These are phyloP conservation scores for Phoma sp. DNA, from an alignment of 2,329 filamentous ascomycete species.

Conservation along the genomic window DNA sequence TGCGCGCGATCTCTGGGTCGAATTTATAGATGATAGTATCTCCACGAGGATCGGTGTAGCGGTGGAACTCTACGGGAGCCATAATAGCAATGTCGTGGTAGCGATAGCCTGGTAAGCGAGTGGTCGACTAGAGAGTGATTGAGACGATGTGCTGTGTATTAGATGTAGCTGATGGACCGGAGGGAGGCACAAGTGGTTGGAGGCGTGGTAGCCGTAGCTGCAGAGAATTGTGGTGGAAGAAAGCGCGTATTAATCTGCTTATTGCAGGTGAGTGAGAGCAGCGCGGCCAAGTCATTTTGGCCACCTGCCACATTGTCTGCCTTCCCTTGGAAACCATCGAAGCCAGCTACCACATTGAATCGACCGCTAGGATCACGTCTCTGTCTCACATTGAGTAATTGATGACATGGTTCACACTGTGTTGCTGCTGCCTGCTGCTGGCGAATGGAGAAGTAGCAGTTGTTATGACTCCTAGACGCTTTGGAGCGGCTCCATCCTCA, in stretches of 20 bases:
- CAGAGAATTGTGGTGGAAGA: background rate
- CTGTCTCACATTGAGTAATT: no score
- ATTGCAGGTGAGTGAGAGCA: background rate
- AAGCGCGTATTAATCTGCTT: background rate
- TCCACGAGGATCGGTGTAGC: conserved; percentile 21
- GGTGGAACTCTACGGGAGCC: conserved; percentile 19
- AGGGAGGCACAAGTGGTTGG: background rate
- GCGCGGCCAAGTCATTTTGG: no score
- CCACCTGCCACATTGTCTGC: background rate
- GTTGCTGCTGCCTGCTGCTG: conserved; percentile 1
- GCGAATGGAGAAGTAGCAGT: background rate
- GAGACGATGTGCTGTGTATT: background rate
- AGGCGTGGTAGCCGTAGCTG: background rate
- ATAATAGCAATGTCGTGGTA: conserved; percentile 1
- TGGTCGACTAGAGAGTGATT: background rate
- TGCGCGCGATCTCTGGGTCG: conserved; percentile 18
- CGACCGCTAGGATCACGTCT: no score
- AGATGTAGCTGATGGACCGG: background rate
- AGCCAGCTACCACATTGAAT: no score
- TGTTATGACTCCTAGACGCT: background rate
- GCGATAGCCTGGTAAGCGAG: background rate
- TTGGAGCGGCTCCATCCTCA: background rate
- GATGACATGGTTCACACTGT: no score
- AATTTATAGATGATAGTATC: conserved; percentile 28
- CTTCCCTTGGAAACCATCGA: background rate